Conservation (phyloP, 2,329 filamentous ascomycete genomes). For the Stagonosporopsis cucurbitacearum region DNA sequence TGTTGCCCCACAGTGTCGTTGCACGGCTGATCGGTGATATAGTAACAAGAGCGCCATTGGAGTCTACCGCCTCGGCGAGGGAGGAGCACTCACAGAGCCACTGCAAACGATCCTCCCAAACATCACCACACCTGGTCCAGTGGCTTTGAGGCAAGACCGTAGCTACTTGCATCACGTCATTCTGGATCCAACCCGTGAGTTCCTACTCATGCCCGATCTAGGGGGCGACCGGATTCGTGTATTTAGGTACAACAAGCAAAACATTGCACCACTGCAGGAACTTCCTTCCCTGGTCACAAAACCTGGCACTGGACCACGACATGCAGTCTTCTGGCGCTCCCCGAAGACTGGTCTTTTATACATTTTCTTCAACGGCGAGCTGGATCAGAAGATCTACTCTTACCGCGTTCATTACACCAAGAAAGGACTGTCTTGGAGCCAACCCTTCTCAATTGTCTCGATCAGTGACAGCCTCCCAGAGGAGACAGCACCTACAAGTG, state of each 20-base stretch:
- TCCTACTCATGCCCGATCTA: constrained; percentile 68
- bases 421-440: constrained; percentile 9
- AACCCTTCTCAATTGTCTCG: neutral
- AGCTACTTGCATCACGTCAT: constrained; percentile 61
- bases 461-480: constrained; percentile 10
- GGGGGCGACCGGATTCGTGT: constrained; percentile 66
- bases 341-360: constrained; percentile 7
- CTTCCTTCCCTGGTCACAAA: constrained; percentile 54
- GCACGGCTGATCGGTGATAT: neutral
- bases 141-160: constrained; percentile 45
- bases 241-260: constrained; percentile 58
- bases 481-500: constrained; percentile 19
- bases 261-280: constrained; percentile 51
- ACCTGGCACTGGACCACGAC: constrained; percentile 67
- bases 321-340: constrained; percentile 60
- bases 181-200: constrained; percentile 66
- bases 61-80: constrained; percentile 9
- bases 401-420: constrained; percentile 14
- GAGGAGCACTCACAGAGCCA: constrained; percentile 9
- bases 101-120: constrained; percentile 16
- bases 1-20: neutral
- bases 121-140: constrained; percentile 6
- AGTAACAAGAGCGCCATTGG: constrained; percentile 18
- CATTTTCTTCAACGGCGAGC: constrained; percentile 21
- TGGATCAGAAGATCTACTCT: constrained; percentile 17